phyloP scores from a whole-genome alignment of 768 basidiomycete genomes.

The Boletus rubescentipes region DNA sequence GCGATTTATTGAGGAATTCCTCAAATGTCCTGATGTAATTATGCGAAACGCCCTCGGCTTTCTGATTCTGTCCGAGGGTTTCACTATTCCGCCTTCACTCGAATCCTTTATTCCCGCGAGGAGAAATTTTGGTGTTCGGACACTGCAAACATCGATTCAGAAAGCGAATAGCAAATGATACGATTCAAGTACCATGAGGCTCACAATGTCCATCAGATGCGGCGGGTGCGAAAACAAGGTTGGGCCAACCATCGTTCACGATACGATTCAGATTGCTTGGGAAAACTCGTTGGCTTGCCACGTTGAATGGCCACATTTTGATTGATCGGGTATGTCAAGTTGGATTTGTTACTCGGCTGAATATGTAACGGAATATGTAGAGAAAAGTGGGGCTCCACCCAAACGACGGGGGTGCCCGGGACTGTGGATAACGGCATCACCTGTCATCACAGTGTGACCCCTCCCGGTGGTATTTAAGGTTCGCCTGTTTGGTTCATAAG shows the following conservation, averaged over 20 bases:
- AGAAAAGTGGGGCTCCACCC: constrained; percentile 9
- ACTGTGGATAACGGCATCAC: constrained; percentile 18
- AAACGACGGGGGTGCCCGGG: background rate
- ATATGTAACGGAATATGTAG: background rate
- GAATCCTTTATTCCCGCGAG: background rate
- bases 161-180: no score
- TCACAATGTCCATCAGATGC: background rate
- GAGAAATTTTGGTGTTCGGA: background rate
- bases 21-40: no score
- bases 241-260: background rate
- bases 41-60: background rate
- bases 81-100: background rate
- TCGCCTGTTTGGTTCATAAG: background rate
- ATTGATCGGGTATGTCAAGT: background rate
- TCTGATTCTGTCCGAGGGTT: background rate
- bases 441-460: background rate
- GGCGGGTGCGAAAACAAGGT: background rate
- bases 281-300: background rate
- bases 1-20: no score
- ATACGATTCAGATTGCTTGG: background rate
- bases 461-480: constrained; percentile 21
- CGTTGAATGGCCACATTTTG: background rate
- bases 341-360: constrained; percentile 1
- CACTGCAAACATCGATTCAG: no score
- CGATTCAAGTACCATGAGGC: background rate